A percentile compares a stretch with the other conserved stretches of the same genome.
These are phyloP conservation scores for Diplotaxis tenuifolia DNA, from an alignment of 345 rosid genomes.

Conservation along the genomic window DNA sequence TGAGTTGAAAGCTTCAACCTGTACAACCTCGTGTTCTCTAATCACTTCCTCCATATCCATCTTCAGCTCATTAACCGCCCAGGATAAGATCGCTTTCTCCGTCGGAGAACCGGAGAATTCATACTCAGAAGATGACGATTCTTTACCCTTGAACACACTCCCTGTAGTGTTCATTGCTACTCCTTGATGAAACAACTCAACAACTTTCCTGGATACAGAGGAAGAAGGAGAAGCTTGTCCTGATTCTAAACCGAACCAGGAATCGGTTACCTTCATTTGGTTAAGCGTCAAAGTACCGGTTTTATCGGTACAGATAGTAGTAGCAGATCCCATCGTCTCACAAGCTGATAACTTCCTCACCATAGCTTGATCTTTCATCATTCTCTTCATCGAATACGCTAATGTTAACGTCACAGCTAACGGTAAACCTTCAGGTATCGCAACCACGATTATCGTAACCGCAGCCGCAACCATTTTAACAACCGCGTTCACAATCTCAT, in stretches of 20 bases:
- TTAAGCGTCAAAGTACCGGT: slow-evolving; percentile 82
- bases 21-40: slow-evolving; percentile 37
- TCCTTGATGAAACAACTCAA: slow-evolving; percentile 56
- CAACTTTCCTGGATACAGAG: slow-evolving; percentile 35
- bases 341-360: slow-evolving; percentile 77
- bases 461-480: slow-evolving; percentile 68
- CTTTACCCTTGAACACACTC: slow-evolving; percentile 37
- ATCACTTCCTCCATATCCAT: slow-evolving; percentile 44
- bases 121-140: slow-evolving; percentile 34
- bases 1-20: slow-evolving; percentile 70
- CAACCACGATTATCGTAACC: slow-evolving; percentile 81
- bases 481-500: slow-evolving; percentile 52
- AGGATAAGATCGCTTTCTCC: slow-evolving; percentile 69
- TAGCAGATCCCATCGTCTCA: slow-evolving; percentile 90
- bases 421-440: slow-evolving; percentile 80
- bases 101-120: slow-evolving; percentile 69
- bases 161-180: slow-evolving; percentile 67
- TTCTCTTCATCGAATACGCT: slow-evolving; percentile 78
- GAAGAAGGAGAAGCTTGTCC: slow-evolving; percentile 23
- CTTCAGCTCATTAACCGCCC: slow-evolving; percentile 54
- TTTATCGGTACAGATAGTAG: slow-evolving; percentile 70
- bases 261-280: slow-evolving; percentile 59
- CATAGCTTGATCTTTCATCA: slow-evolving; percentile 86
- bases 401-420: slow-evolving; percentile 77
- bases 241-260: slow-evolving; percentile 58